These are phyloP conservation scores for Solanum chacoense DNA, from an alignment of 305 asterid species.

Conservation along the genomic window DNA sequence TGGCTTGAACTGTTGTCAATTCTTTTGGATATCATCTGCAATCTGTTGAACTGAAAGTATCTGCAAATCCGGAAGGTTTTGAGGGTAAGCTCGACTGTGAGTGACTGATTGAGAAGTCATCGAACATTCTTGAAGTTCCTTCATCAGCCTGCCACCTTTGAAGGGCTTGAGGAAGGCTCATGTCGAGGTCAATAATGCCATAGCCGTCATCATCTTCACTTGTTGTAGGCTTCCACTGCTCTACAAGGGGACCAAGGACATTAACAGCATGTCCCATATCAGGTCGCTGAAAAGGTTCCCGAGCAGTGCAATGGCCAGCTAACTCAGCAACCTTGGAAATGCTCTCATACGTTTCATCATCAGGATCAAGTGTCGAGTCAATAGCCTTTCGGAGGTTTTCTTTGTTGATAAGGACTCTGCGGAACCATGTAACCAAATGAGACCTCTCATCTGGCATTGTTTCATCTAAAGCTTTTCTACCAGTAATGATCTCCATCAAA, in stretches of 20 bases:
- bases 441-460: conserved; percentile 79
- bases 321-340: conserved; percentile 77
- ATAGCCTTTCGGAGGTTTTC: conserved; percentile 66
- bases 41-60: conserved; percentile 62
- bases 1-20: neutral
- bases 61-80: conserved; percentile 69
- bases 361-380: conserved; percentile 56
- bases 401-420: conserved; percentile 74
- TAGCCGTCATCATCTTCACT: conserved; percentile 45
- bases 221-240: conserved; percentile 73
- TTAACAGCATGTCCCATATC: conserved; percentile 99
- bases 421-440: conserved; percentile 89
- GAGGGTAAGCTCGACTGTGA: conserved; percentile 78
- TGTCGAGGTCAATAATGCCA: conserved; percentile 59
- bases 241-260: conserved; percentile 80
- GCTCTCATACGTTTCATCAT: conserved; percentile 71
- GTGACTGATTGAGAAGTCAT: conserved; percentile 44
- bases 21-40: conserved; percentile 39
- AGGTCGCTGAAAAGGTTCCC: conserved; percentile 87
- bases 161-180: conserved; percentile 87
- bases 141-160: conserved; percentile 91
- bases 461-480: conserved; percentile 80
- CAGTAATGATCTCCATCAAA: conserved; percentile 78
- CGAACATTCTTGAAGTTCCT: conserved; percentile 92
- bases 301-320: conserved; percentile 89